phyloP scores from a whole-genome alignment of 208 protist species.

The Strigomonas culicis region DNA sequence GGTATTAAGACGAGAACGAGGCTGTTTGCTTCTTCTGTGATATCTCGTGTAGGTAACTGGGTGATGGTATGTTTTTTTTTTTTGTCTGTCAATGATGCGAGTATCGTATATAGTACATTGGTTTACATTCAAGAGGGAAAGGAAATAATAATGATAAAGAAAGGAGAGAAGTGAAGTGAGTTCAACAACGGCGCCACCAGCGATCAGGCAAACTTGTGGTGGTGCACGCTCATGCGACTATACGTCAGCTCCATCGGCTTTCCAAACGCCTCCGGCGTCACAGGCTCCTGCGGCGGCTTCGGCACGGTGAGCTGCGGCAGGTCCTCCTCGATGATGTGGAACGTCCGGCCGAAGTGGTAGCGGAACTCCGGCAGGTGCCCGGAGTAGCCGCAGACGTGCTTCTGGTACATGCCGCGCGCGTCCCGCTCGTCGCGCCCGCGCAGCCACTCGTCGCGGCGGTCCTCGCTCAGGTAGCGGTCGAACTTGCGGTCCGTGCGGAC shows the following conservation, averaged over 20 bases:
- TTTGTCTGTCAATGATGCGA: too few species aligned
- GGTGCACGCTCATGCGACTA: constrained; percentile 63
- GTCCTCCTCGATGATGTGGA: constrained; percentile 87
- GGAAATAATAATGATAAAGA: constrained; percentile 12
- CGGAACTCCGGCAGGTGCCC: constrained; percentile 78
- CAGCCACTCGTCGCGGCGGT: constrained; percentile 79
- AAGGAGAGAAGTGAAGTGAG: constrained; percentile 1
- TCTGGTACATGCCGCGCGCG: constrained; percentile 48
- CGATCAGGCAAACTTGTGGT: constrained; percentile 61
- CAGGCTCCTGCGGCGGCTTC: constrained; percentile 29
- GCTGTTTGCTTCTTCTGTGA: too few species aligned
- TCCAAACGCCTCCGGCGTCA: constrained; percentile 49
- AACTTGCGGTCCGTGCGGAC: constrained; percentile 37
- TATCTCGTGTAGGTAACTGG: too few species aligned
- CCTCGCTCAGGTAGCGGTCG: constrained; percentile 52
- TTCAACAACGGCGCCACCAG: background rate
- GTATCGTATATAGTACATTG: constrained; percentile 8
- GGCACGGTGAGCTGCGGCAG: constrained; percentile 65
- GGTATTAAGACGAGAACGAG: too few species aligned
- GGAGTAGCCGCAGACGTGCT: constrained; percentile 66
- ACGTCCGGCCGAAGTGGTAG: constrained; percentile 82
- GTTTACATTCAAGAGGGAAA: background rate
- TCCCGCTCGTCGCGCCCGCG: constrained; percentile 52
- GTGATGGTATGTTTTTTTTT: too few species aligned
- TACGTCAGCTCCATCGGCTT: constrained; percentile 49